These are phyloP conservation scores for Boeremia lycopersici DNA, from an alignment of 2,329 filamentous ascomycete species.

Conservation along the genomic window DNA sequence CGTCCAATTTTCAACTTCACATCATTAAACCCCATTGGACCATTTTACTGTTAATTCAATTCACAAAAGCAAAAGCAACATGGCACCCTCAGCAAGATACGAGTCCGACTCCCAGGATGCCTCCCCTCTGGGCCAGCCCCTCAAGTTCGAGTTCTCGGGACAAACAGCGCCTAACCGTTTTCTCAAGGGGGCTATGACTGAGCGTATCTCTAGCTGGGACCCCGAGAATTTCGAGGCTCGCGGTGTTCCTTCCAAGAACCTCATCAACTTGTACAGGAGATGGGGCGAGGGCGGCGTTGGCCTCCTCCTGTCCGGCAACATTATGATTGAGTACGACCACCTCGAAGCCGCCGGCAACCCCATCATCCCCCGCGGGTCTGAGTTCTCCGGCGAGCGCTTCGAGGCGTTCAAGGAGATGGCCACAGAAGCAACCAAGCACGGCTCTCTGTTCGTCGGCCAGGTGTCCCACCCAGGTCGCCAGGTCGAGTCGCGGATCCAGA, in stretches of 20 bases:
- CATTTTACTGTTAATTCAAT: background rate
- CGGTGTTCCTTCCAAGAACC: conserved; percentile 60
- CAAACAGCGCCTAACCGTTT: conserved; percentile 68
- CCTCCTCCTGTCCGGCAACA: conserved; percentile 67
- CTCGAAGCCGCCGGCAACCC: conserved; percentile 61
- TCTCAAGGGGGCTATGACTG: conserved; percentile 71
- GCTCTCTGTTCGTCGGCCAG: conserved; percentile 64
- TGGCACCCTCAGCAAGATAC: conserved; percentile 48
- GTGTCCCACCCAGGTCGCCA: conserved; percentile 69
- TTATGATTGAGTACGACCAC: conserved; percentile 69
- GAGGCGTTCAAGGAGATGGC: conserved; percentile 65
- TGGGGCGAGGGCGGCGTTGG: conserved; percentile 58
- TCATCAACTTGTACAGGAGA: conserved; percentile 59
- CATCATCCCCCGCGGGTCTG: conserved; percentile 62
- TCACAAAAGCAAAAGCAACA: conserved; percentile 22
- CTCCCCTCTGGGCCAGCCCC: conserved; percentile 51
- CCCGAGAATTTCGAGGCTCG: conserved; percentile 58
- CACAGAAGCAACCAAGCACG: conserved; percentile 60
- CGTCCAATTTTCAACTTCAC: background rate
- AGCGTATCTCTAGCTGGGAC: conserved; percentile 67
- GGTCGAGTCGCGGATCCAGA: conserved; percentile 52
- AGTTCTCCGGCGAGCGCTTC: conserved; percentile 63
- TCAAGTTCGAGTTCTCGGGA: conserved; percentile 56
- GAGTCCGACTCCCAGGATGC: conserved; percentile 49
- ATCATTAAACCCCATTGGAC: conserved; percentile 2